Percentiles rank a stretch among this genome's conserved stretches.
These are phyloP conservation scores for Metarhizium robertsii DNA, from an alignment of 2,329 filamentous ascomycete species.

Conservation along the genomic window DNA sequence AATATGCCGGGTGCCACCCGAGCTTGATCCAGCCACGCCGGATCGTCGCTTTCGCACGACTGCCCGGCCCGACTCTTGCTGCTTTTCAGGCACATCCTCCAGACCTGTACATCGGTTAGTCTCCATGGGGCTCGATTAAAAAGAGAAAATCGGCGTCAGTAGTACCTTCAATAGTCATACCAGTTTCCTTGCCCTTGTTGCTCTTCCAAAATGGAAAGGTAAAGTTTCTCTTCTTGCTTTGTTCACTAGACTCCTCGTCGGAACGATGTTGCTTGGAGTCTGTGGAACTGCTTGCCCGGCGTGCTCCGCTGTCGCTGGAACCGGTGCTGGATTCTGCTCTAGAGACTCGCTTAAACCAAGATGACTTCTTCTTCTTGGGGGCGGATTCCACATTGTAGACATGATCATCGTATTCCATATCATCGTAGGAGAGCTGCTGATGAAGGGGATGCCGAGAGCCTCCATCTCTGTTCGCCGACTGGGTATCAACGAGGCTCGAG, in stretches of 20 bases:
- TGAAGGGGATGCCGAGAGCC: slow-evolving; percentile 13
- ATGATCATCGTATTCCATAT: slow-evolving; percentile 11
- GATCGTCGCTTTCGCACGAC: slow-evolving; percentile 10
- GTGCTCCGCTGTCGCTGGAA: background rate
- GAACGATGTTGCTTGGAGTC: slow-evolving; percentile 8
- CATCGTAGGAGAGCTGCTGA: slow-evolving; percentile 9
- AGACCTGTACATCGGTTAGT: slow-evolving; percentile 1
- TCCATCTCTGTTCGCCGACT: slow-evolving; percentile 25
- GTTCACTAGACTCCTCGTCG: slow-evolving; percentile 13
- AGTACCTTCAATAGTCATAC: slow-evolving; percentile 36
- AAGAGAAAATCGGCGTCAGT: background rate
- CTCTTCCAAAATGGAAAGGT: slow-evolving; percentile 47
- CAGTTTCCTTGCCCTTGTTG: slow-evolving; percentile 31
- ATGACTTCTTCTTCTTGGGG: slow-evolving; percentile 34
- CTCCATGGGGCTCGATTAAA: background rate
- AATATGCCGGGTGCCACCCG: slow-evolving; percentile 40
- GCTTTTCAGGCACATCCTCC: slow-evolving; percentile 4
- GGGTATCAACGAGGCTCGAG: slow-evolving; percentile 31
- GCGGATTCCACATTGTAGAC: slow-evolving; percentile 11
- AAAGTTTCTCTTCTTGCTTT: slow-evolving; percentile 42
- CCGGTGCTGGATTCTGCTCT: slow-evolving; percentile 21
- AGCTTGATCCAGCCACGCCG: slow-evolving; percentile 25
- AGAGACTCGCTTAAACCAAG: slow-evolving; percentile 42
- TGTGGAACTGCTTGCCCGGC: slow-evolving; percentile 1
- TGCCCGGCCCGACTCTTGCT: slow-evolving; percentile 1